phyloP scores from a whole-genome alignment of 1,284 basidiomycete genomes.

The Leccinum pachyderme region DNA sequence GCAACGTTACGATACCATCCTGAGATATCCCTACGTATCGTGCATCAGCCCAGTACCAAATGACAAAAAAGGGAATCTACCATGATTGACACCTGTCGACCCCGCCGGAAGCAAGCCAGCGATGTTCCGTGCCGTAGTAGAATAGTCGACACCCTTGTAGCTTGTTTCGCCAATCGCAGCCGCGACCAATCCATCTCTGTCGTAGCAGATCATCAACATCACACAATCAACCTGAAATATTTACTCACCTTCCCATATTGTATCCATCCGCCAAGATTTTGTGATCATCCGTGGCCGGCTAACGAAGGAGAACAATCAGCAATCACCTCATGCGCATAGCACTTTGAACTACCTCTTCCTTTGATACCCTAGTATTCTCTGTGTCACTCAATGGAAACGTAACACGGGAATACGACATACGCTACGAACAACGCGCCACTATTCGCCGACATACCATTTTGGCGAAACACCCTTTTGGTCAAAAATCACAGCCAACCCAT shows the following conservation, averaged over 20 bases:
- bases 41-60: background rate
- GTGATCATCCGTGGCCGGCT: slow-evolving; percentile 45
- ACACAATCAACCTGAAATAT: background rate
- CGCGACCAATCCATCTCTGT: slow-evolving; percentile 45
- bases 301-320: background rate
- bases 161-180: slow-evolving; percentile 42
- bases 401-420: slow-evolving; percentile 36
- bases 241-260: slow-evolving; percentile 43
- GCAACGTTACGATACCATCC: slow-evolving; percentile 45
- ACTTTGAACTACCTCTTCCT: slow-evolving; percentile 48
- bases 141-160: slow-evolving; percentile 48
- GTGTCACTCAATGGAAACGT: background rate
- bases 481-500: background rate
- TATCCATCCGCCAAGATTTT: slow-evolving; percentile 56
- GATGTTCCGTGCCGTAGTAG: slow-evolving; percentile 42
- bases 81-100: slow-evolving; percentile 21
- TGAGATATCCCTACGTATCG: slow-evolving; percentile 40
- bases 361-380: slow-evolving; percentile 48
- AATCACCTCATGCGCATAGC: background rate
- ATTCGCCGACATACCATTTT: slow-evolving; percentile 55
- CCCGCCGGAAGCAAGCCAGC: slow-evolving; percentile 23
- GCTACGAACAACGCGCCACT: slow-evolving; percentile 65
- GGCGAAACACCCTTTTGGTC: slow-evolving; percentile 48
- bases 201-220: background rate
- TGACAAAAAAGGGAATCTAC: slow-evolving; percentile 5